Base-by-base conservation (phyloP, 2,329 filamentous ascomycete species). In the Volutella citrinella region DNA sequence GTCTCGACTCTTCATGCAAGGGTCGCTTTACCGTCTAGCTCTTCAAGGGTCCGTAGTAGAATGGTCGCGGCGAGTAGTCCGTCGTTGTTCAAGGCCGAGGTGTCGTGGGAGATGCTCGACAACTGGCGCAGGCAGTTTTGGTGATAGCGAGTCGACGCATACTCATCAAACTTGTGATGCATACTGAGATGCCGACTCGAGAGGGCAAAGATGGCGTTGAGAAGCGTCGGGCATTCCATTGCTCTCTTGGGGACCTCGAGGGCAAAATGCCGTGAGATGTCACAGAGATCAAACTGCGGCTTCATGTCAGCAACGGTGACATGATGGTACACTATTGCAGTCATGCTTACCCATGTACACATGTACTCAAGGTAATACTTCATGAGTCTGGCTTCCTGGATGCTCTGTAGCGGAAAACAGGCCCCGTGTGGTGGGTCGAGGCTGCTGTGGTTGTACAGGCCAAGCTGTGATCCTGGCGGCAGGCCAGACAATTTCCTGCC, bases 121-220 rank as follows among this genome's bases (percentile, higher is more conserved):
- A 75, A 60, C 32, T 68, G 56, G 13, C 64, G 66, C 13, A 79
- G 59, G 40, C 76, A 79, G 34, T 70, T 63, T 30, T 72, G 63
- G 37, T 78, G 70, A 40, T 80, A 78, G 12, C 62, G 57, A 29
- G 74, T 69, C 4, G 71, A 70, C 4, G 70, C 65, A 11, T 70
- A 61, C 54, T 59, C 32, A 44, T 77, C 68, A 43, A 70, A 74
- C 19, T 74, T 63, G 3, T 38, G 38, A 25, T 40, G 39, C 13
- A 51, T 38, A 28, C 68, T 73, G 22, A 78, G 54, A 46, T 79
- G 76, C 22, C 74, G 63, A 4, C 74, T 70, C 0, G 76, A 69
- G 5, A 78, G 60, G 3, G 76, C 75, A 25, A 77, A 66, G 17
- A 79, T 76, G 15, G 76, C 74, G 34, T 78, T 76, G 10, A 77